Evolutionary conservation across 306 rosid species (phyloP).

Genomic region (Sindora glabra): DNA sequence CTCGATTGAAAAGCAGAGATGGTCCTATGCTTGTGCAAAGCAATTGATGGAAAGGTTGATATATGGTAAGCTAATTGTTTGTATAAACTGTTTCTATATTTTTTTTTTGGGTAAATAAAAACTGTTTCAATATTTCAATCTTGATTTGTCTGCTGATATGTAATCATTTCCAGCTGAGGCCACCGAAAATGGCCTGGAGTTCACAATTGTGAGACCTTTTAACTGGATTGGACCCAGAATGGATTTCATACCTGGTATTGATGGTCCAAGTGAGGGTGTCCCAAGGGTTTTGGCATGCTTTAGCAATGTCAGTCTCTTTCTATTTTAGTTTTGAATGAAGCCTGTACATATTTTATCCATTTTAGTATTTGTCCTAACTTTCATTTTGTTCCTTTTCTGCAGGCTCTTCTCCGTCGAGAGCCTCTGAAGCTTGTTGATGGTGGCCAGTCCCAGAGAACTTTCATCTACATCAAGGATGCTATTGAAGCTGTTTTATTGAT

Average conservation of each 20-base stretch:
- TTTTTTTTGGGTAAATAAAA: too few species aligned
- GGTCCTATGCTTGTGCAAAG: constrained; percentile 97
- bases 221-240: constrained; percentile 96
- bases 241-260: constrained; percentile 96
- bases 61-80: constrained; percentile 44
- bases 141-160: constrained; percentile 3
- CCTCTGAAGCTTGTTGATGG: constrained; percentile 98
- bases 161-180: constrained; percentile 62
- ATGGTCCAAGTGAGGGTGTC: constrained; percentile 97
- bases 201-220: constrained; percentile 88
- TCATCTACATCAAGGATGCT: constrained; percentile 79
- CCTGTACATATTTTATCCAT: not conserved
- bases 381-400: constrained; percentile 17
- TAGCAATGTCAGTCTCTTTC: constrained; percentile 50
- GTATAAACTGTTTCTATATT: not conserved
- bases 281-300: constrained; percentile 95
- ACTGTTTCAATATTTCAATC: too few species aligned
- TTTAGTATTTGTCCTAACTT: not conserved
- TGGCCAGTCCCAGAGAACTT: constrained; percentile 93
- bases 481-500: constrained; percentile 88
- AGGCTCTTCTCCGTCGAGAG: constrained; percentile 84
- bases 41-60: constrained; percentile 91
- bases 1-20: constrained; percentile 84
- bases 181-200: constrained; percentile 81
- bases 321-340: not conserved